These are phyloP conservation scores for Ceratocystiopsis brevicomis DNA, from an alignment of 2,329 filamentous ascomycete genomes.

Conservation along the genomic window DNA sequence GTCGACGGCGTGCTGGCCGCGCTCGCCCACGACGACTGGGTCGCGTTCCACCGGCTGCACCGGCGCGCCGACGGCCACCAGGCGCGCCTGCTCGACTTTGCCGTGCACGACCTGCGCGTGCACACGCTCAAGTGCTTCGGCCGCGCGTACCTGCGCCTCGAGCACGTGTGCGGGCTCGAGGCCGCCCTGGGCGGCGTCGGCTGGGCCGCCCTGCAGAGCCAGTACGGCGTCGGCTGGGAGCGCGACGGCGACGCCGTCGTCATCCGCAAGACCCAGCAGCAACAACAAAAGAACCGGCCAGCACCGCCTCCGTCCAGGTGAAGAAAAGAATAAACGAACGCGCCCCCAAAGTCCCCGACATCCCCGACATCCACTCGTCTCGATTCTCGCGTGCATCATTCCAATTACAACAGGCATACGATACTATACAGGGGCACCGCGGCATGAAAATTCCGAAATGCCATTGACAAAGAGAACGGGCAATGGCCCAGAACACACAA, in stretches of 20 bases:
- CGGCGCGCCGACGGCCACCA: constrained; percentile 56
- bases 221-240: constrained; percentile 71
- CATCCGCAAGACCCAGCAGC: constrained; percentile 45
- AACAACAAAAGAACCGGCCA: not conserved
- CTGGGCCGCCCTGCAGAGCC: constrained; percentile 53
- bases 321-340: constrained; percentile 8
- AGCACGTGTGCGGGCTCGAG: constrained; percentile 48
- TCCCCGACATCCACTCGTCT: too few species aligned
- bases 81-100: constrained; percentile 62
- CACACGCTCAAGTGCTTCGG: constrained; percentile 78
- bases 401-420: too few species aligned
- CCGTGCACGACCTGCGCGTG: constrained; percentile 51
- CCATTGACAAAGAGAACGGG: too few species aligned
- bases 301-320: constrained; percentile 1
- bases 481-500: too few species aligned
- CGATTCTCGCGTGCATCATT: too few species aligned
- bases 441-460: too few species aligned
- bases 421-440: too few species aligned
- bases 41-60: constrained; percentile 53
- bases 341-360: too few species aligned
- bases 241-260: constrained; percentile 52
- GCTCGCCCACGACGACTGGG: constrained; percentile 66
- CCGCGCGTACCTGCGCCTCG: constrained; percentile 54
- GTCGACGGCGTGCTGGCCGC: constrained; percentile 51
- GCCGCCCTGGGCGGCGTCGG: constrained; percentile 37